Conservation (phyloP, 2,329 filamentous ascomycete species). For the Hypoxylon sp. region DNA sequence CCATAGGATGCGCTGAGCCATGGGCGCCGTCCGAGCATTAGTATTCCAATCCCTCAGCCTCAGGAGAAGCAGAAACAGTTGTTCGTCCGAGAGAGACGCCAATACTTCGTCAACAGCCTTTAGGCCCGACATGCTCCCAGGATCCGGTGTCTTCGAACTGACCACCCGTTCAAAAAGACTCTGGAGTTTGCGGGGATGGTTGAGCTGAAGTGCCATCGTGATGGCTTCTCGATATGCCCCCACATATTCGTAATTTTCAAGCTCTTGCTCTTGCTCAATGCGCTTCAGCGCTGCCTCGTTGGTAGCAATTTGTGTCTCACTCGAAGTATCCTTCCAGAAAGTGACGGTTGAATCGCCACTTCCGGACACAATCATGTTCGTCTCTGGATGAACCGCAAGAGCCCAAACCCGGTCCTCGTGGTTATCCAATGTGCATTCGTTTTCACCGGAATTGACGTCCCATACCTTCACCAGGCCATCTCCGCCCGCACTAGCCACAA, state of each 20-base stretch:
- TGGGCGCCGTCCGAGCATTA: slow-evolving; percentile 86
- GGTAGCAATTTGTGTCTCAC: slow-evolving; percentile 80
- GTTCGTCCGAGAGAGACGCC: slow-evolving; percentile 82
- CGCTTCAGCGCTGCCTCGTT: slow-evolving; percentile 81
- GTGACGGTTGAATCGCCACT: slow-evolving; percentile 93
- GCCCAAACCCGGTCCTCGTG: slow-evolving; percentile 98
- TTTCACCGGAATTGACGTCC: slow-evolving; percentile 88
- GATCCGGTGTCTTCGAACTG: slow-evolving; percentile 71
- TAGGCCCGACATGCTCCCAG: slow-evolving; percentile 74
- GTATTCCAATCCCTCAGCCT: slow-evolving; percentile 97
- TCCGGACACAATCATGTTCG: slow-evolving; percentile 86
- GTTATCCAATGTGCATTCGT: slow-evolving; percentile 92
- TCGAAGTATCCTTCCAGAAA: slow-evolving; percentile 95
- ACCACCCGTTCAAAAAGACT: slow-evolving; percentile 86
- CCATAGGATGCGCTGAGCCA: slow-evolving; percentile 88
- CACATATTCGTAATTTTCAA: slow-evolving; percentile 91
- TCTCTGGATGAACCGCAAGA: slow-evolving; percentile 77
- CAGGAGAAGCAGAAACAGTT: slow-evolving; percentile 85
- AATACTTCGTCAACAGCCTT: slow-evolving; percentile 87
- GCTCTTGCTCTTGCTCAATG: slow-evolving; percentile 93
- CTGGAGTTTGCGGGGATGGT: slow-evolving; percentile 91
- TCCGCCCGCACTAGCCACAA: slow-evolving; percentile 88
- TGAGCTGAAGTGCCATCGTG: slow-evolving; percentile 89
- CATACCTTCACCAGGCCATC: slow-evolving; percentile 98
- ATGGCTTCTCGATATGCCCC: slow-evolving; percentile 95